phyloP scores from a whole-genome alignment of 768 basidiomycete genomes.

The Fomitopsis pulvina region DNA sequence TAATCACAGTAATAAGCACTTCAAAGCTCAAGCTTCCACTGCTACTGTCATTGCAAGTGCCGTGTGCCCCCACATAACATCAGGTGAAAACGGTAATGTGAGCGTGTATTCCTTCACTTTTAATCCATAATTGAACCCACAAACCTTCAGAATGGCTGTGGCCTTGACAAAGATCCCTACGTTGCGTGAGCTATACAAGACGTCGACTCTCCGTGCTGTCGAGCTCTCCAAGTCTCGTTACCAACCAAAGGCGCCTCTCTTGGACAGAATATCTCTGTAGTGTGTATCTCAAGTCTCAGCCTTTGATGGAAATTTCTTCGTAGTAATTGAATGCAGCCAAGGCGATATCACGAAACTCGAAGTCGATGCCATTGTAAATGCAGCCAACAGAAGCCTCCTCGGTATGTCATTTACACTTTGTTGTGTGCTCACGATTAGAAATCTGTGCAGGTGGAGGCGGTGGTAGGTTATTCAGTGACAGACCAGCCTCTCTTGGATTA shows the following conservation, averaged over 20 bases:
- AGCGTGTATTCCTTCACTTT: no score
- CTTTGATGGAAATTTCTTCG: neutral
- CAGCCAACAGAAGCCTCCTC: conserved; percentile 66
- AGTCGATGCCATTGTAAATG: conserved; percentile 75
- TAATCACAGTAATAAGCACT: no score
- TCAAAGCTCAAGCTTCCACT: no score
- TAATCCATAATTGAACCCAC: no score
- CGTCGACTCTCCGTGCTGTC: conserved; percentile 30
- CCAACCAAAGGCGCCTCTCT: conserved; percentile 29
- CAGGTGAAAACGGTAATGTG: no score
- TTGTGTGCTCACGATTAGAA: conserved; percentile 1
- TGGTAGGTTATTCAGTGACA: no score
- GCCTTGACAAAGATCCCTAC: conserved; percentile 47
- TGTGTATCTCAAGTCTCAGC: conserved; percentile 29
- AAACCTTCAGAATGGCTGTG: conserved; percentile 20
- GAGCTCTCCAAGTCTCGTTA: conserved; percentile 29
- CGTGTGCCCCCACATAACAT: no score
- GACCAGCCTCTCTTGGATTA: no score
- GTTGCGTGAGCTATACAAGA: conserved; percentile 46
- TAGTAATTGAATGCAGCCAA: conserved; percentile 37
- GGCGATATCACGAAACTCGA: conserved; percentile 73
- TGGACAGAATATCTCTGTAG: conserved; percentile 65
- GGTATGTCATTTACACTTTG: conserved; percentile 34
- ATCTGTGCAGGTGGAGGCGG: conserved; percentile 71
- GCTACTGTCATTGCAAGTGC: no score